These are phyloP conservation scores for Exophiala oligosperma DNA, from an alignment of 2,329 filamentous ascomycete species.

Conservation along the genomic window DNA sequence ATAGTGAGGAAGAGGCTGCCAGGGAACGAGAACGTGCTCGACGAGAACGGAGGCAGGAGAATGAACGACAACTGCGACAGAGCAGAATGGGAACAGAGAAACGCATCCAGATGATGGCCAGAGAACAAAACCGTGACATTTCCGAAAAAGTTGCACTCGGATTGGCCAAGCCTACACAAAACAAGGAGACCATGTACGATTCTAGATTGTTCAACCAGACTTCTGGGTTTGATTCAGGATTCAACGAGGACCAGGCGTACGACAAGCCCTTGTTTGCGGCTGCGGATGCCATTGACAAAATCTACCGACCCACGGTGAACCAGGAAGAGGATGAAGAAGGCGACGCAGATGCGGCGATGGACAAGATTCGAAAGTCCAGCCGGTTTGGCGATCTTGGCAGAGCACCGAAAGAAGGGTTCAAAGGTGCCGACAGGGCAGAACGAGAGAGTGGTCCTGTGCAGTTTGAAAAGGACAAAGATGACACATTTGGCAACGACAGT, in stretches of 20 bases:
- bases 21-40: slow-evolving; percentile 76
- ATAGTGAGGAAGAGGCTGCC: slow-evolving; percentile 66
- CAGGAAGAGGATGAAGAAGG: slow-evolving; percentile 66
- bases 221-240: slow-evolving; percentile 84
- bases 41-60: slow-evolving; percentile 74
- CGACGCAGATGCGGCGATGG: slow-evolving; percentile 80
- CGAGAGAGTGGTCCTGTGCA: slow-evolving; percentile 90
- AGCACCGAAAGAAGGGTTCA: slow-evolving; percentile 75
- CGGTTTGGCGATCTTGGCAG: slow-evolving; percentile 87
- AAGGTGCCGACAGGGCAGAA: slow-evolving; percentile 71
- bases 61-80: slow-evolving; percentile 86
- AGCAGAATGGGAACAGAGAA: slow-evolving; percentile 94
- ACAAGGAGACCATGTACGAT: slow-evolving; percentile 94
- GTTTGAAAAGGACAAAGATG: slow-evolving; percentile 84
- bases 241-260: slow-evolving; percentile 97
- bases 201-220: slow-evolving; percentile 92
- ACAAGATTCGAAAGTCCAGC: slow-evolving; percentile 79
- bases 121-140: slow-evolving; percentile 95
- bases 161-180: slow-evolving; percentile 89
- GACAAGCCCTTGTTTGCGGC: slow-evolving; percentile 97
- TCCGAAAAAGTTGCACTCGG: slow-evolving; percentile 95
- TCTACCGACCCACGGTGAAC: slow-evolving; percentile 77
- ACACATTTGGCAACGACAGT: slow-evolving; percentile 92
- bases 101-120: slow-evolving; percentile 85
- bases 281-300: slow-evolving; percentile 90